These are phyloP conservation scores for Vigna mungo DNA, from an alignment of 306 rosid species.

Conservation along the genomic window DNA sequence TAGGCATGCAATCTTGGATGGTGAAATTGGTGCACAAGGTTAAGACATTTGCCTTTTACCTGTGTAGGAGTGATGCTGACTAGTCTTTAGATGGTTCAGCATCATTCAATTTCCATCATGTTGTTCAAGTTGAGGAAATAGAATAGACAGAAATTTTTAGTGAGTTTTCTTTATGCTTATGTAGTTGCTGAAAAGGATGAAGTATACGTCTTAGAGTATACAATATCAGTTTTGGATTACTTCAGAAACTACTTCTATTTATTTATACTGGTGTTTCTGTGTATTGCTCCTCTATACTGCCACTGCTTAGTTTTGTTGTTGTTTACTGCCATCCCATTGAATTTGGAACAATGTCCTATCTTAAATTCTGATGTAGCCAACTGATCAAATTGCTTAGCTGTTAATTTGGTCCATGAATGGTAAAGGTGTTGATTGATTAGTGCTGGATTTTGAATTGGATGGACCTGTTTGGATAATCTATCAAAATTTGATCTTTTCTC, in stretches of 20 bases:
- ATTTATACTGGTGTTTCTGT: slow-evolving; percentile 5
- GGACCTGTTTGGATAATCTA: background rate
- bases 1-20: slow-evolving; percentile 92
- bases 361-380: too few species aligned
- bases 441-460: background rate
- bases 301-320: background rate
- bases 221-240: slow-evolving; percentile 16
- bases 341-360: background rate
- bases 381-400: too few species aligned
- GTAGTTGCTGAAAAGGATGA: slow-evolving; percentile 34
- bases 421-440: too few species aligned
- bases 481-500: background rate
- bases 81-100: slow-evolving; percentile 36
- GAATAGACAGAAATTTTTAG: slow-evolving; percentile 28
- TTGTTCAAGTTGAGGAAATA: slow-evolving; percentile 37
- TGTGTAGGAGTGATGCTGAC: slow-evolving; percentile 1
- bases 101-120: slow-evolving; percentile 31
- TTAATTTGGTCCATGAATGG: background rate
- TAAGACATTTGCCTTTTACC: slow-evolving; percentile 35
- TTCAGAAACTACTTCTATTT: slow-evolving; percentile 14
- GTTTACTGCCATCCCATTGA: background rate
- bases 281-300: background rate
- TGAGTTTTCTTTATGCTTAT: slow-evolving; percentile 13
- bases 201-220: slow-evolving; percentile 3
- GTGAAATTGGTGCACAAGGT: slow-evolving; percentile 64